Conservation (phyloP, 2,329 filamentous ascomycete species). For the Chrysoporthe deuterocubensis region DNA sequence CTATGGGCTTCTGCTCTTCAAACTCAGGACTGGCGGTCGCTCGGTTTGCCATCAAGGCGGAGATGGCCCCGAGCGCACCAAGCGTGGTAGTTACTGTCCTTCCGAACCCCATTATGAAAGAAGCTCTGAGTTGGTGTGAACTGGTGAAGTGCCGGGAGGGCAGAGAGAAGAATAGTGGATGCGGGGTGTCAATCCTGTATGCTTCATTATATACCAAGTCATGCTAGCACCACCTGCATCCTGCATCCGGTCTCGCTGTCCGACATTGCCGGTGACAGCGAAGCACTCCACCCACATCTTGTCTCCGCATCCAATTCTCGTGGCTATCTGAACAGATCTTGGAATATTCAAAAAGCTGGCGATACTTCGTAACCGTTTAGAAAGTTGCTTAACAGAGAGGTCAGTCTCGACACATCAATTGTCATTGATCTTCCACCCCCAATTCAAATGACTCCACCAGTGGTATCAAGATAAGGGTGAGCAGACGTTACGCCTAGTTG, state of each 20-base stretch:
- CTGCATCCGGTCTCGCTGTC: background rate
- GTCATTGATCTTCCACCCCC: no score
- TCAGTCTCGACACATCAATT: no score
- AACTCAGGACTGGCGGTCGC: slow-evolving; percentile 5
- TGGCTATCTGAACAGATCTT: background rate
- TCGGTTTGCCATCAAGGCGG: background rate
- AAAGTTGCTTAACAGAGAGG: no score
- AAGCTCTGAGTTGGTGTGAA: background rate
- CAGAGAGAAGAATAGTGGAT: no score
- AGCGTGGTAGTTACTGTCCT: background rate
- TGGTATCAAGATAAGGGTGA: no score
- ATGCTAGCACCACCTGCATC: background rate
- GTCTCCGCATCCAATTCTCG: background rate
- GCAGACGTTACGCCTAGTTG: no score
- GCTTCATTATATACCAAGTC: background rate
- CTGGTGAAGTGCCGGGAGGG: background rate
- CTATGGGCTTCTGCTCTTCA: slow-evolving; percentile 16
- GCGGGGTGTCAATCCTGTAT: background rate
- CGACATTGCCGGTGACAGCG: background rate
- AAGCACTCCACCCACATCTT: background rate
- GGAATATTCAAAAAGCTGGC: no score
- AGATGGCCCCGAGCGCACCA: background rate
- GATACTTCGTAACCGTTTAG: no score
- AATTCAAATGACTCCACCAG: no score
- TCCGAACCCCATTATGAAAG: background rate